Evolutionary conservation across 2,329 filamentous ascomycete species (phyloP), one percentile per base, ranked within the genome.

Genomic region (Neopestalotiopsis rosae): DNA sequence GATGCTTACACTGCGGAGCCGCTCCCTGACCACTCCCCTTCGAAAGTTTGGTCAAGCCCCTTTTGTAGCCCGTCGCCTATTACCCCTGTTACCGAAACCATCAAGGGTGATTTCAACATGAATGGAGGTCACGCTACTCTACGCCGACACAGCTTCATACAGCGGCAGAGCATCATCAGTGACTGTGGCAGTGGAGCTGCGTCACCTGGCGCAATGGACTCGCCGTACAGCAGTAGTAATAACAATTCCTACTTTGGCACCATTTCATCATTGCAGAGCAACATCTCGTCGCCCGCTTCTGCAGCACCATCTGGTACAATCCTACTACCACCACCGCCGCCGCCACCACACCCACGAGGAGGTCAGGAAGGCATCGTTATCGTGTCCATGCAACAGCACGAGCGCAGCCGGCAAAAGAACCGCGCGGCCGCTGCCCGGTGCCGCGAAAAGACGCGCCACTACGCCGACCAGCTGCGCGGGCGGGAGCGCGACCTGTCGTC

Each of bases 351-450:
- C 5, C 34, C 34, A 10, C 34, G 34, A 38, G 34, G 34, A 38
- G 34, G 34, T 1, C 6, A 10, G 1, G 10, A 10, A 1, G 10
- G 34, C 34, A 10, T 38, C 34, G 5, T 38, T 6, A 52, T 17
- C 6, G 4, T n/a, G 45, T 52, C 45, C n/a, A 3, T 1, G 3
- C 24, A 28, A 28, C 59, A 62, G 34, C 32, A 62, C 32, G 59
- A 62, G 59, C 66, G 66, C 9, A 70, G 65, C n/a, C 42, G 66
- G 20, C 66, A 64, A 52, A 70, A 70, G 58, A 79, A 78, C 71
- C 76, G 77, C 4, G 67, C 70, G 1, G 78, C 77, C 0, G 78
- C 78, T 0, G 76, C 71, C 34, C 76, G 75, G 58, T 79, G 76
- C 72, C 74, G 78, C 9, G 75, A 73, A 30, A 79, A 79, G 67